Percentiles rank a stretch among this genome's conserved stretches.
phyloP scores from a whole-genome alignment of 164 flowering plant genomes.

The Dillenia turbinata region DNA sequence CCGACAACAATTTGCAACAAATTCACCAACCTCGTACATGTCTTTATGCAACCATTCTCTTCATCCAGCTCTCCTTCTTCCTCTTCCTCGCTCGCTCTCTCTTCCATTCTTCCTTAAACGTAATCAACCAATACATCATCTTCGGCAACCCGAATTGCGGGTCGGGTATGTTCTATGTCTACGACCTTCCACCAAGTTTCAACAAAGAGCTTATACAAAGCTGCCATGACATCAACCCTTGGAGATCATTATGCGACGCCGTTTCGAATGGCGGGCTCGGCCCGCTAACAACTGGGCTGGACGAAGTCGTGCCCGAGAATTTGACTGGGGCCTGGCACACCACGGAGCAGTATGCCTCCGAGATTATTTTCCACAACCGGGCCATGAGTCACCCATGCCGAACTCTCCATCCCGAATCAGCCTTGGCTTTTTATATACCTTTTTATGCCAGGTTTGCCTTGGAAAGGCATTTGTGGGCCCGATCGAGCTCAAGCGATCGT shows the following conservation, averaged over 20 bases:
- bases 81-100: slow-evolving; percentile 17
- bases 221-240: slow-evolving; percentile 42
- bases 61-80: slow-evolving; percentile 26
- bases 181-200: slow-evolving; percentile 42
- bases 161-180: slow-evolving; percentile 41
- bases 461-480: slow-evolving; percentile 62
- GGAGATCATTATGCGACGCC: slow-evolving; percentile 51
- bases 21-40: slow-evolving; percentile 31
- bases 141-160: slow-evolving; percentile 8
- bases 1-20: no score
- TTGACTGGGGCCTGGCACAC: slow-evolving; percentile 38
- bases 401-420: slow-evolving; percentile 52
- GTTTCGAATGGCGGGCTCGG: slow-evolving; percentile 49
- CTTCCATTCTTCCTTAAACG: slow-evolving; percentile 11
- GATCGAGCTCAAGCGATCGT: slow-evolving; percentile 37
- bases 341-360: slow-evolving; percentile 53
- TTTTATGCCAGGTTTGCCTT: slow-evolving; percentile 86
- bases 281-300: slow-evolving; percentile 24
- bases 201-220: slow-evolving; percentile 30
- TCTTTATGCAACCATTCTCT: slow-evolving; percentile 23
- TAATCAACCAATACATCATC: slow-evolving; percentile 13
- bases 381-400: slow-evolving; percentile 60
- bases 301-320: slow-evolving; percentile 29
- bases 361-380: slow-evolving; percentile 47
- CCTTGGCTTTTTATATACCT: slow-evolving; percentile 80